Percentiles rank a stretch among this genome's conserved stretches.
These are phyloP conservation scores for Fusarium musae DNA, from an alignment of 2,329 filamentous ascomycete genomes.

Conservation along the genomic window DNA sequence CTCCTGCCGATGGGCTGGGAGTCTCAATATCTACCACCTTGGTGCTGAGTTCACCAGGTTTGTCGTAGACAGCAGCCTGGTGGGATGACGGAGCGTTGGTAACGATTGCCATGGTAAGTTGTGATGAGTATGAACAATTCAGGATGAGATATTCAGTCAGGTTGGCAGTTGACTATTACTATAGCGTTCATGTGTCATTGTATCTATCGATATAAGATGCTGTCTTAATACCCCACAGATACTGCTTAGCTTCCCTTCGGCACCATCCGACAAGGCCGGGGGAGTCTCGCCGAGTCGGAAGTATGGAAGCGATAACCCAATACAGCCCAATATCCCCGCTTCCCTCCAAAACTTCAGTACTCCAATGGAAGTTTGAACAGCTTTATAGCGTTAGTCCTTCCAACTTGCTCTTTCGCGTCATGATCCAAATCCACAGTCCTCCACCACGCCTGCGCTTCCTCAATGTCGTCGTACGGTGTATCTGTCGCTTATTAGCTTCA, in stretches of 20 bases:
- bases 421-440: neutral
- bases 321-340: neutral
- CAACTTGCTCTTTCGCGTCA: neutral
- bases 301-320: neutral
- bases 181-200: fast-evolving
- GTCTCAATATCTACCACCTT: neutral
- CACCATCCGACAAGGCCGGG: neutral
- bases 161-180: too few relatives aligned
- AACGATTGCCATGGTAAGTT: neutral
- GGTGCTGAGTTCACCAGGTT: neutral
- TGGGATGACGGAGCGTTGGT: fast-evolving
- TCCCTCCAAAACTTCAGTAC: fast-evolving
- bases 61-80: neutral
- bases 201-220: neutral
- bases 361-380: constrained; percentile 12
- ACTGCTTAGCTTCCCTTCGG: neutral
- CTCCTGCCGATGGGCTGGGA: neutral
- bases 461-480: constrained; percentile 4
- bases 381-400: constrained; percentile 8
- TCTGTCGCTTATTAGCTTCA: neutral
- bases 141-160: too few relatives aligned
- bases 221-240: neutral
- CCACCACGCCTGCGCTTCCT: constrained; percentile 25
- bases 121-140: too few relatives aligned
- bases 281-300: neutral